Base-by-base conservation (phyloP, 345 rosid genomes). In the Syzygium aromaticum region DNA sequence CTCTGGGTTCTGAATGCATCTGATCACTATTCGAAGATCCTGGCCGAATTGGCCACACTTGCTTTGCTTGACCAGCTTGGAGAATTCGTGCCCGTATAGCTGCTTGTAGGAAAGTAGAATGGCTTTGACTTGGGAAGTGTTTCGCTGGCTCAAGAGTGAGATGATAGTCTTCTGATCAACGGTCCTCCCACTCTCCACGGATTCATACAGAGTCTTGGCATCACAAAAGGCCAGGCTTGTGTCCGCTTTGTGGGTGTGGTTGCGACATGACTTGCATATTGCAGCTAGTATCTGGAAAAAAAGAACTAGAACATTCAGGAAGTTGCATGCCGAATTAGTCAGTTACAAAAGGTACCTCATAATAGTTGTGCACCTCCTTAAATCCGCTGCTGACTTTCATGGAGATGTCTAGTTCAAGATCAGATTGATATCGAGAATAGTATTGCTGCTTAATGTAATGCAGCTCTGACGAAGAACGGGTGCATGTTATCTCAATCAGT, bases 191-290 rank as follows among this genome's bases (percentile, higher is more conserved):
- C 88, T 88, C 57, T 88, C 89, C 3, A 90, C 67, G 12, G 91
- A 89, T 83, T 89, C 91, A 53, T 61, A 89, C 28, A 89, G 88
- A 51, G 91, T 87, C 86, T 90, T 90, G 19, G 90, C 90, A 83
- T 90, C 90, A 52, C 91, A 90, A 85, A 88, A 84, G 52, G 91
- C 90, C 86, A 90, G 38, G 88, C 91, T 86, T 57, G 63, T 85
- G 87, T 90, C 90, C 1, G 86, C 90, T 64, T 78, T 88, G 77
- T 85, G 46, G 25, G 46, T 43, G n/a, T 87, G 77, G 84, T 83
- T 49, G 77, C 82, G 89, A 54, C 88, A 84, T 17, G 91, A 88
- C 77, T 84, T 88, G 84, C 85, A 85, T 38, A 90, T 57, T 49
- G 91, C 90, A 51, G 88, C 51, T 52, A 88, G 84, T 78, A 90